Conservation (phyloP, 257 asterid genomes). For the Solanum rostratum region DNA sequence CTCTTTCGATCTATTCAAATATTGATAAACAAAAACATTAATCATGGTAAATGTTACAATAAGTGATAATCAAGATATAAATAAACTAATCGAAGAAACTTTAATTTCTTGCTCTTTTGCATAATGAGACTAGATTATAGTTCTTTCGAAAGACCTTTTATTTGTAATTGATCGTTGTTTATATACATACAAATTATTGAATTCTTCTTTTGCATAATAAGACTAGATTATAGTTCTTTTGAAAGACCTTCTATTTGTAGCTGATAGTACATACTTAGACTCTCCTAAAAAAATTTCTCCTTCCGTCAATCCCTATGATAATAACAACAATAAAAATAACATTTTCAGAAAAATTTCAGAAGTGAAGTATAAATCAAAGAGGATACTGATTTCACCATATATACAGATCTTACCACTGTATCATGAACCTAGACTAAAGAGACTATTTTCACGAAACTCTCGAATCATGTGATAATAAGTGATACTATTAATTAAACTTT, state of each 20-base stretch:
- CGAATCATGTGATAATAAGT: not conserved
- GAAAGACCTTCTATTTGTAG: not conserved
- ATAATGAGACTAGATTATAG: not conserved
- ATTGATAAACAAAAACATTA: too few relatives aligned
- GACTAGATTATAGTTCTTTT: not conserved
- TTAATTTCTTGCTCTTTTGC: not conserved
- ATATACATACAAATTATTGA: not conserved
- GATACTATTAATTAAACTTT: not conserved
- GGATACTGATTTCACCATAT: too few relatives aligned
- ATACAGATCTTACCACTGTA: too few relatives aligned
- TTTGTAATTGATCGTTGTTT: not conserved
- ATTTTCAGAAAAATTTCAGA: too few relatives aligned
- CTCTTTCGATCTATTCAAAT: too few relatives aligned
- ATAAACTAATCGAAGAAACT: too few relatives aligned
- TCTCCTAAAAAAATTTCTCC: not conserved
- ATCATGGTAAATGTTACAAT: too few relatives aligned
- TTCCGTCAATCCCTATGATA: not conserved
- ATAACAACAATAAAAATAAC: too few relatives aligned
- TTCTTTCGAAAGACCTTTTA: not conserved
- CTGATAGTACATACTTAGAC: not conserved
- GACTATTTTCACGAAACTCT: too few relatives aligned
- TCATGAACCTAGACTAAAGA: rapidly evolving
- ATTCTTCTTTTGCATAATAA: not conserved
- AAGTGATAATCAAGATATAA: too few relatives aligned
- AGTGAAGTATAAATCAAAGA: too few relatives aligned